Conservation (phyloP, 2,329 filamentous ascomycete genomes). For the Grosmannia clavigera region DNA sequence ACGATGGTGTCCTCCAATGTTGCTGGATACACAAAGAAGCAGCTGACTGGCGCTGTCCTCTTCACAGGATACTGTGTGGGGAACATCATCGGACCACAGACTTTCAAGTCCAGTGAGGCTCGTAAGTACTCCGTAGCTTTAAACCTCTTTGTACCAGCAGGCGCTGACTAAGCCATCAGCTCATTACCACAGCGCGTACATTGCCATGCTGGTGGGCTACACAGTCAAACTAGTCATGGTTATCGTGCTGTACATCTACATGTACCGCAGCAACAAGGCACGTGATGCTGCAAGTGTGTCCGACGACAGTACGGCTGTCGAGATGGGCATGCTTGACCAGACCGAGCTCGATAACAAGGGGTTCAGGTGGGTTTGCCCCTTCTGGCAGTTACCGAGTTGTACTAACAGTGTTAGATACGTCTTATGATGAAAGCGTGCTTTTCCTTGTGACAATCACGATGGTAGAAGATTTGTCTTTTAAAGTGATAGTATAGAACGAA, state of each 20-base stretch:
- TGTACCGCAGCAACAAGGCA: conserved; percentile 40
- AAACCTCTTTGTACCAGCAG: no score
- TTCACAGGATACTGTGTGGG: conserved; percentile 42
- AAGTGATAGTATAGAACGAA: no score
- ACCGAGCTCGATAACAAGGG: conserved; percentile 17
- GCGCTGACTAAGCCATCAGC: conserved; percentile 10
- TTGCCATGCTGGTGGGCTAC: conserved; percentile 46
- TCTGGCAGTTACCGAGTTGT: neutral
- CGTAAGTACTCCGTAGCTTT: conserved; percentile 10
- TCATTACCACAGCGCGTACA: conserved; percentile 33
- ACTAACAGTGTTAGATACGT: neutral
- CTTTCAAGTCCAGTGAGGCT: conserved; percentile 34
- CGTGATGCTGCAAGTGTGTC: conserved; percentile 32
- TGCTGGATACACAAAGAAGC: conserved; percentile 43
- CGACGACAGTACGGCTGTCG: conserved; percentile 21
- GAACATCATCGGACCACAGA: conserved; percentile 42
- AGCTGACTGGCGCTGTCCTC: conserved; percentile 34
- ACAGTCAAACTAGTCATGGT: conserved; percentile 37
- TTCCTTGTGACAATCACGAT: neutral
- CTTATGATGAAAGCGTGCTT: neutral
- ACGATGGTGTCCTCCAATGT: conserved; percentile 41
- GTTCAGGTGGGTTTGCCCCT: conserved; percentile 9
- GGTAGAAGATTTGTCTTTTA: no score
- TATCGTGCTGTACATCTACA: conserved; percentile 39
- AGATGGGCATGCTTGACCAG: conserved; percentile 13